Percentiles rank a stretch among this genome's conserved stretches.
These are phyloP conservation scores for Fusarium sacchari DNA, from an alignment of 2,329 filamentous ascomycete genomes.

Conservation along the genomic window DNA sequence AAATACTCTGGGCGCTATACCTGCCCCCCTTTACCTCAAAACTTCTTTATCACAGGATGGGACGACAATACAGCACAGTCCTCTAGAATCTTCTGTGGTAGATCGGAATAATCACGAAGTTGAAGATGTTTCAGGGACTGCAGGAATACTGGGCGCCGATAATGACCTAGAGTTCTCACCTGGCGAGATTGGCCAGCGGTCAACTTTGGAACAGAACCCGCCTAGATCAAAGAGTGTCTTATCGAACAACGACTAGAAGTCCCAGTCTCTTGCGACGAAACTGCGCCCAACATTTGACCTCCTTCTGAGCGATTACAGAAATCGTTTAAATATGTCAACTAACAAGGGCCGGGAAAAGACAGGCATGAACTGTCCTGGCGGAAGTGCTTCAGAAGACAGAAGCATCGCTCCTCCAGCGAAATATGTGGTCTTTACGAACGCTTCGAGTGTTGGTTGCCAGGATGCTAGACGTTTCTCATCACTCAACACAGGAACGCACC, in stretches of 20 bases:
- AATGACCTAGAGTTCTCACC: not conserved
- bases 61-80: not conserved
- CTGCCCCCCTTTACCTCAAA: not conserved
- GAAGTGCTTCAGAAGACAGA: not conserved
- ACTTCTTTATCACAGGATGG: not conserved
- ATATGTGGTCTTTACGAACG: not conserved
- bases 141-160: not conserved
- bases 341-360: not conserved
- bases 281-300: constrained; percentile 40
- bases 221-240: constrained; percentile 5
- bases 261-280: constrained; percentile 35
- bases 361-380: constrained; percentile 36
- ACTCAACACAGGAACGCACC: not conserved
- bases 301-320: constrained; percentile 14
- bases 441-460: not conserved
- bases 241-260: constrained; percentile 29
- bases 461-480: not conserved
- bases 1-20: not conserved
- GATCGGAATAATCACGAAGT: not conserved
- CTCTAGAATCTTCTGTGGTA: not conserved
- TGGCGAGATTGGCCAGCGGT: not conserved
- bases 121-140: not conserved
- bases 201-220: not conserved
- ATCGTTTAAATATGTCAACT: not conserved
- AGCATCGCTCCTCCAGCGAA: not conserved